A percentile compares a stretch with the other conserved stretches of the same genome.
phyloP scores from a whole-genome alignment of 208 protist genomes.

The Acanthamoeba sp. region DNA sequence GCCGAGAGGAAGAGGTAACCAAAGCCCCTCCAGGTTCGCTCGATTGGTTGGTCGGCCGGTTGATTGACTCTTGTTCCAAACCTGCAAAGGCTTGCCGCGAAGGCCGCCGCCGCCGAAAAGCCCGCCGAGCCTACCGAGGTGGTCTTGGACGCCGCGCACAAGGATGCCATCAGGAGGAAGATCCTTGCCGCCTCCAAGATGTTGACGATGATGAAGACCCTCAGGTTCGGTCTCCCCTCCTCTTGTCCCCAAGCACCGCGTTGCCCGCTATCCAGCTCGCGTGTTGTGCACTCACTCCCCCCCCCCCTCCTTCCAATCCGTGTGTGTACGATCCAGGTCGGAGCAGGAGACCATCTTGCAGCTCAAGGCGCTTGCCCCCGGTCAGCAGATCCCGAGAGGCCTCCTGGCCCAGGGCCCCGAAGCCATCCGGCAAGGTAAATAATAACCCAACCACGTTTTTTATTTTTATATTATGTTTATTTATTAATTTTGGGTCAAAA shows the following conservation, averaged over 20 bases:
- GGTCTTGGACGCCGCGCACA: constrained; percentile 72
- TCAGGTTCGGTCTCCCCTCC: constrained; percentile 38
- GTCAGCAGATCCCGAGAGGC: constrained; percentile 87
- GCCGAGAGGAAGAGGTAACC: constrained; percentile 32
- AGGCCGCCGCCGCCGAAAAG: neutral
- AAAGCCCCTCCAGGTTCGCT: neutral
- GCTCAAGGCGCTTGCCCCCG: constrained; percentile 90
- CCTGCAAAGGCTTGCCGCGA: constrained; percentile 25
- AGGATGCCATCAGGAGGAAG: constrained; percentile 88
- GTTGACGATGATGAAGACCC: constrained; percentile 65
- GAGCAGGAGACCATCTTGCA: constrained; percentile 89
- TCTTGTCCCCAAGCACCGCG: neutral
- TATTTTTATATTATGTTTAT: neutral
- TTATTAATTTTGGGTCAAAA: too few species aligned
- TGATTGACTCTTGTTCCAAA: neutral
- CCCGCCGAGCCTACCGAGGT: constrained; percentile 38
- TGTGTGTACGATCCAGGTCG: constrained; percentile 54
- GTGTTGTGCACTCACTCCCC: neutral
- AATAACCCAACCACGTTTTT: neutral
- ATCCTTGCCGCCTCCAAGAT: constrained; percentile 74
- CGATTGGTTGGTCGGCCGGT: neutral
- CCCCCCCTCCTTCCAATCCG: too few species aligned
- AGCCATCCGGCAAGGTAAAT: constrained; percentile 83
- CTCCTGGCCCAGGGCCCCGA: constrained; percentile 87
- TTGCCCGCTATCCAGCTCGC: neutral